phyloP scores from a whole-genome alignment of 345 rosid genomes.

The Tarenaya hassleriana region DNA sequence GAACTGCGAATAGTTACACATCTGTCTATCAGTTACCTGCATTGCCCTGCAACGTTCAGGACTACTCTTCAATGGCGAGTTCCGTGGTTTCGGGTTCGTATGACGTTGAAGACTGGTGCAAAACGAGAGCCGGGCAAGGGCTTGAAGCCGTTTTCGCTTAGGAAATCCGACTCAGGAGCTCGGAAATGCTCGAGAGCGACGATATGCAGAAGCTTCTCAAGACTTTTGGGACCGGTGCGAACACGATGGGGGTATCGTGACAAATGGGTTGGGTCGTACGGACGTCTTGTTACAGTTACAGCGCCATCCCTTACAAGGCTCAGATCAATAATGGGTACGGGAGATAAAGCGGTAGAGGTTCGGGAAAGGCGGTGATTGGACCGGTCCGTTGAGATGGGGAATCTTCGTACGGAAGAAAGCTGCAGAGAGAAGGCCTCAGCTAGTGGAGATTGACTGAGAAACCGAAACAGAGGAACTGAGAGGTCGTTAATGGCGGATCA shows the following conservation, averaged over 20 bases:
- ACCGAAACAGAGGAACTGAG: background rate
- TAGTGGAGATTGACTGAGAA: slow-evolving; percentile 62
- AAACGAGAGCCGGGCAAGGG: slow-evolving; percentile 39
- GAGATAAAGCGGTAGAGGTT: slow-evolving; percentile 39
- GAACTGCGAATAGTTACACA: slow-evolving; percentile 31
- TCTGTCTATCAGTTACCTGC: slow-evolving; percentile 32
- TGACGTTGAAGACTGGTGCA: slow-evolving; percentile 59
- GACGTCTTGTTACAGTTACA: slow-evolving; percentile 48
- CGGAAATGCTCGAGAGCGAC: slow-evolving; percentile 77
- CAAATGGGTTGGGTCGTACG: slow-evolving; percentile 40
- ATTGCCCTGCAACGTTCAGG: slow-evolving; percentile 33
- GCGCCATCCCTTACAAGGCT: slow-evolving; percentile 47
- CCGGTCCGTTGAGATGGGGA: slow-evolving; percentile 99
- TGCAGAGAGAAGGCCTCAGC: slow-evolving; percentile 84
- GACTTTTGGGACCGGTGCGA: slow-evolving; percentile 49
- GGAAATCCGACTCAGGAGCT: slow-evolving; percentile 69
- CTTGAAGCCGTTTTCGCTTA: slow-evolving; percentile 57
- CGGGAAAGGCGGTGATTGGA: slow-evolving; percentile 90
- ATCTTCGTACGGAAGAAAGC: slow-evolving; percentile 88
- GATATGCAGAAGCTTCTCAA: slow-evolving; percentile 86
- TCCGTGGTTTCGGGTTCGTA: slow-evolving; percentile 32
- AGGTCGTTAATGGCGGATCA: no score
- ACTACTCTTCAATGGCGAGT: slow-evolving; percentile 42
- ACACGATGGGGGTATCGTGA: slow-evolving; percentile 26
- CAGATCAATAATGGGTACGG: slow-evolving; percentile 29